phyloP scores from a whole-genome alignment of 148 eudicot species.

The Rhododendron simsii region DNA sequence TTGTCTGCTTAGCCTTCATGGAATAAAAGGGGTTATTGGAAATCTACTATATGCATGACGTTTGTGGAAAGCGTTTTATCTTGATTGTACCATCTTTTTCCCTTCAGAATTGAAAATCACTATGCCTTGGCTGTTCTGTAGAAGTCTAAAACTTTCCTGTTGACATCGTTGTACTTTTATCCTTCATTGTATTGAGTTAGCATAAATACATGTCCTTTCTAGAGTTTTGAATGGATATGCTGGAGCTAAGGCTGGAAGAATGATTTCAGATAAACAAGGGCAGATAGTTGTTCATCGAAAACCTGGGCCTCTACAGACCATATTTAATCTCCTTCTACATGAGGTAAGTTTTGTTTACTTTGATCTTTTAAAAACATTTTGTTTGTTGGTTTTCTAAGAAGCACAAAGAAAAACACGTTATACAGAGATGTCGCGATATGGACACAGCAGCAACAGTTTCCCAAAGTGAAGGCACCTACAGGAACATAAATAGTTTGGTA shows the following conservation, averaged over 20 bases:
- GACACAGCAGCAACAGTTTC: background rate
- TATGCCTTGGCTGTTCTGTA: background rate
- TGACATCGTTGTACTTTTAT: background rate
- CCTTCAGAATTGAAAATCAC: background rate
- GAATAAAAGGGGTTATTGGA: background rate
- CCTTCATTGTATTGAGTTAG: background rate
- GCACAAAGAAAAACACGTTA: background rate
- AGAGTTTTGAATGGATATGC: slow-evolving; percentile 68
- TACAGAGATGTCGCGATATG: background rate
- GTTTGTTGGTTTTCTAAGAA: background rate
- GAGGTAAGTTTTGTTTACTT: slow-evolving; percentile 50
- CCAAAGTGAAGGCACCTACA: background rate
- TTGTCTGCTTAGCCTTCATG: background rate
- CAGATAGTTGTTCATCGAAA: slow-evolving; percentile 74
- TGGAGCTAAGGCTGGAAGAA: slow-evolving; percentile 67
- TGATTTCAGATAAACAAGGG: slow-evolving; percentile 59
- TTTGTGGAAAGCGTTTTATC: background rate
- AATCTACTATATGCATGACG: background rate
- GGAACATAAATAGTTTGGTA: background rate
- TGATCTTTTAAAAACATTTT: background rate
- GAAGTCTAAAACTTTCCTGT: background rate
- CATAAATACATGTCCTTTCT: background rate
- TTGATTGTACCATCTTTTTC: background rate
- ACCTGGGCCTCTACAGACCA: slow-evolving; percentile 88
- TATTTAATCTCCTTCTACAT: slow-evolving; percentile 70